Conservation (phyloP, 257 asterid species). For the Solanum bukasovii region DNA sequence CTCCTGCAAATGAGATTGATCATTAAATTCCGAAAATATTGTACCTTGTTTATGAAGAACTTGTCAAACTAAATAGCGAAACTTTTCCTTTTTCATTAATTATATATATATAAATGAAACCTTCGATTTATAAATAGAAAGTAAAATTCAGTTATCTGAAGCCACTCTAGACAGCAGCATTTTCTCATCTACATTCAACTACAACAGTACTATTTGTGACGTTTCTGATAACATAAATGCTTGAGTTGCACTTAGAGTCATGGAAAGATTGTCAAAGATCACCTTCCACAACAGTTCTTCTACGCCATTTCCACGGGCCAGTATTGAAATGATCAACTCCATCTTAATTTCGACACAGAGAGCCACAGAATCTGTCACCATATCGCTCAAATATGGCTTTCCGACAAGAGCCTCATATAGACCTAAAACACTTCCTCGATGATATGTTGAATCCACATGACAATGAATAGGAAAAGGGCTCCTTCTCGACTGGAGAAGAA, state of each 20-base stretch:
- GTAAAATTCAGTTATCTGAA: neutral
- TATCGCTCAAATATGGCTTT: neutral
- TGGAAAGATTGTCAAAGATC: neutral
- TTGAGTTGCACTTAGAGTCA: neutral
- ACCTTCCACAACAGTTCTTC: neutral
- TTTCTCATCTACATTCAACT: neutral
- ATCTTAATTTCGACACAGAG: neutral
- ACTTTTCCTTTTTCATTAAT: neutral
- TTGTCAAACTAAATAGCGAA: neutral
- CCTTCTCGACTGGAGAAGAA: neutral
- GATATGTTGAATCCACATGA: neutral
- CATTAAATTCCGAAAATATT: neutral
- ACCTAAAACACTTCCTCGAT: neutral
- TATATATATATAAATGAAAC: neutral
- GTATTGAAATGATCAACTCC: neutral
- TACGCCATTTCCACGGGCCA: neutral
- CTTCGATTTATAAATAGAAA: neutral
- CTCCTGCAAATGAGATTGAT: neutral
- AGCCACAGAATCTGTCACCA: conserved; percentile 1
- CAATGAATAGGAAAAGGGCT: neutral
- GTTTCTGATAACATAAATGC: neutral
- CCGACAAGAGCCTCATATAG: neutral
- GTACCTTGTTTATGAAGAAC: neutral
- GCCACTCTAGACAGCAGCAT: neutral
- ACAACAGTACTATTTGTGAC: neutral